phyloP scores from a whole-genome alignment of 352 stramenopile genomes.

The Blastocystis sp. region DNA sequence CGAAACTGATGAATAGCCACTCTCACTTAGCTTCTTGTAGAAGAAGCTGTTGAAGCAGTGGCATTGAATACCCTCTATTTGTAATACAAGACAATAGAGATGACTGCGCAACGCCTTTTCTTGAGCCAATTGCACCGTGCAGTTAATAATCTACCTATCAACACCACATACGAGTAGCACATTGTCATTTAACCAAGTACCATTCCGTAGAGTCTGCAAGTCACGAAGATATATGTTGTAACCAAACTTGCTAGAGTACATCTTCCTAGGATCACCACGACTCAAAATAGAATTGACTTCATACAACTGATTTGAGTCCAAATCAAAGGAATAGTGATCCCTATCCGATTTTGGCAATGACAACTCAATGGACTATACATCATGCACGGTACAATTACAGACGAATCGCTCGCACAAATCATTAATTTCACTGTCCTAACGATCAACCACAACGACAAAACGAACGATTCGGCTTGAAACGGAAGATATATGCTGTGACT shows the following conservation, averaged over 20 bases:
- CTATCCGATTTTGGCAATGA: not conserved
- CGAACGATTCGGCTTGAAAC: too few relatives aligned
- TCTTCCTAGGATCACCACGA: not conserved
- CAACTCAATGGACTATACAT: not conserved
- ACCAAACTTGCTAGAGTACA: conserved; percentile 53
- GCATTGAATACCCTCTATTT: not conserved
- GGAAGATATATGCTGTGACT: too few relatives aligned
- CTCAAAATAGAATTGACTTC: conserved; percentile 1
- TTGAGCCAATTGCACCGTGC: conserved; percentile 2
- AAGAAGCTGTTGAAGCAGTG: conserved; percentile 73
- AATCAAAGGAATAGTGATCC: not conserved
- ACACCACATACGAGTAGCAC: not conserved
- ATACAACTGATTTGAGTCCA: not conserved
- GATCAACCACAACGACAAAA: not conserved
- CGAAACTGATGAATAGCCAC: conserved; percentile 70
- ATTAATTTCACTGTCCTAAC: not conserved
- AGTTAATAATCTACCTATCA: conserved; percentile 54
- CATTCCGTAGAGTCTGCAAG: conserved; percentile 1
- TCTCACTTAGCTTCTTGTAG: conserved; percentile 73
- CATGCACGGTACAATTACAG: not conserved
- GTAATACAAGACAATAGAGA: not conserved
- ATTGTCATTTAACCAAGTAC: conserved; percentile 60
- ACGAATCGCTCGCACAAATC: not conserved
- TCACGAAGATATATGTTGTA: conserved; percentile 55
- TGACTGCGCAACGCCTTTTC: not conserved